Evolutionary conservation across 208 protist genomes (phyloP).

Genomic region (Paratrypanosoma confusum): DNA sequence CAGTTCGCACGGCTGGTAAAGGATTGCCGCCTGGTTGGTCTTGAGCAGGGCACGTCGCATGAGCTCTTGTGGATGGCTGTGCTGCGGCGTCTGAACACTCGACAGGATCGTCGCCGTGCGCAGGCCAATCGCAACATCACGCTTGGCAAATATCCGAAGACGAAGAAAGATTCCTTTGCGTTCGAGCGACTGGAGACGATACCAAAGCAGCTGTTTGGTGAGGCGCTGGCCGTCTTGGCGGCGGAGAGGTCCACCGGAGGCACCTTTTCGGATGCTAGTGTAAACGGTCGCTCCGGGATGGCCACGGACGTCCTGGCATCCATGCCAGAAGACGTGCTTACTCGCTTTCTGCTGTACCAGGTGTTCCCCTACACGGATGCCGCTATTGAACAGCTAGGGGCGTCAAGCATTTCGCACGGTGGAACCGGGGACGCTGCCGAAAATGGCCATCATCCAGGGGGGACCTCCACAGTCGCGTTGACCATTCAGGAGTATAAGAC

Average conservation of each 20-base stretch:
- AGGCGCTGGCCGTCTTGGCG: conserved; percentile 13
- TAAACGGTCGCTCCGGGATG: not conserved
- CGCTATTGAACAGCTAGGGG: conserved; percentile 8
- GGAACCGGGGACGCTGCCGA: not conserved
- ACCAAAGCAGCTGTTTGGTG: conserved; percentile 16
- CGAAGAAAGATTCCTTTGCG: conserved; percentile 18
- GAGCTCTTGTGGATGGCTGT: conserved; percentile 60
- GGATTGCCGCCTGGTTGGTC: conserved; percentile 23
- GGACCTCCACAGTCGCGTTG: not conserved
- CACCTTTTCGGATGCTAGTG: conserved; percentile 4
- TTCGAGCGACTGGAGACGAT: conserved; percentile 19
- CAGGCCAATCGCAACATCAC: conserved; percentile 5
- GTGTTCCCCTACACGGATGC: conserved; percentile 19
- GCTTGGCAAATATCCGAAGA: conserved; percentile 1
- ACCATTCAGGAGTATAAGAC: conserved; percentile 17
- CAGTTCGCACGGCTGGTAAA: conserved; percentile 39
- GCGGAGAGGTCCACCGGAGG: conserved; percentile 8
- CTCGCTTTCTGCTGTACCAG: conserved; percentile 20
- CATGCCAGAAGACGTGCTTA: conserved; percentile 10
- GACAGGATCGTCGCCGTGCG: conserved; percentile 1
- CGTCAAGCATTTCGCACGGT: not conserved
- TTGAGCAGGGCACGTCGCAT: conserved; percentile 16
- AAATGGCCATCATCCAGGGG: not conserved
- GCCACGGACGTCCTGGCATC: conserved; percentile 4
- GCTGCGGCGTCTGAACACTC: conserved; percentile 19